phyloP scores from a whole-genome alignment of 2,329 filamentous ascomycete genomes.

The Cadophora sp. region DNA sequence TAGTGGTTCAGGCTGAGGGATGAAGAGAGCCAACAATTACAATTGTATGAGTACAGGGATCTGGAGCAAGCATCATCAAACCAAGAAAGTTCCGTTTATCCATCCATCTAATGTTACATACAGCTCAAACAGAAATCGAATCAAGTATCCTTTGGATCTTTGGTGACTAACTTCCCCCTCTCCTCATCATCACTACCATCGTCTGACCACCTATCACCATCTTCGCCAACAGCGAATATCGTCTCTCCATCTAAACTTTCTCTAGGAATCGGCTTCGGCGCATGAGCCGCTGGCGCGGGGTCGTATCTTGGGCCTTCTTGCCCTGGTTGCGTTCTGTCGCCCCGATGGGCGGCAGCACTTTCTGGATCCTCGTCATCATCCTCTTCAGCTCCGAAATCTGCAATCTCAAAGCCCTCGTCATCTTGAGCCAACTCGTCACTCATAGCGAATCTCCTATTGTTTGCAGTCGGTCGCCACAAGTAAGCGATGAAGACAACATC shows the following conservation, averaged over 20 bases:
- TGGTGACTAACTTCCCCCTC: constrained; percentile 57
- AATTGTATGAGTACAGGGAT: neutral
- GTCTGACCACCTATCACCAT: constrained; percentile 81
- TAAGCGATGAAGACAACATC: constrained; percentile 95
- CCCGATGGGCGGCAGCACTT: constrained; percentile 50
- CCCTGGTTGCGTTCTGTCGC: constrained; percentile 51
- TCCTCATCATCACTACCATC: constrained; percentile 70
- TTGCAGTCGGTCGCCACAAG: constrained; percentile 93
- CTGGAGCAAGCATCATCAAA: neutral
- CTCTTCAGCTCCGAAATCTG: constrained; percentile 78
- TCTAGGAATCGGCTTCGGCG: constrained; percentile 50
- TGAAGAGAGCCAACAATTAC: neutral
- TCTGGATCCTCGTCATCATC: constrained; percentile 66
- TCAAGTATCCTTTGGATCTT: constrained; percentile 36
- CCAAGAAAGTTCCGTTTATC: constrained; percentile 16
- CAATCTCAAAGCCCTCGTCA: constrained; percentile 97
- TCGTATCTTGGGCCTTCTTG: constrained; percentile 46
- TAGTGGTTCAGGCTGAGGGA: too few relatives aligned
- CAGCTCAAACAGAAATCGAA: neutral
- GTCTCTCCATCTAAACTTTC: constrained; percentile 86
- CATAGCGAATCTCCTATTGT: constrained; percentile 98
- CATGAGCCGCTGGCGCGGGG: constrained; percentile 39
- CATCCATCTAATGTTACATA: constrained; percentile 26
- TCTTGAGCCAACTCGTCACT: constrained; percentile 99
- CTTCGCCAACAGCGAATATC: constrained; percentile 92